Percentiles rank a stretch among this genome's conserved stretches.
phyloP scores from a whole-genome alignment of 805 yeast genomes.

The Danielia oregonensis region DNA sequence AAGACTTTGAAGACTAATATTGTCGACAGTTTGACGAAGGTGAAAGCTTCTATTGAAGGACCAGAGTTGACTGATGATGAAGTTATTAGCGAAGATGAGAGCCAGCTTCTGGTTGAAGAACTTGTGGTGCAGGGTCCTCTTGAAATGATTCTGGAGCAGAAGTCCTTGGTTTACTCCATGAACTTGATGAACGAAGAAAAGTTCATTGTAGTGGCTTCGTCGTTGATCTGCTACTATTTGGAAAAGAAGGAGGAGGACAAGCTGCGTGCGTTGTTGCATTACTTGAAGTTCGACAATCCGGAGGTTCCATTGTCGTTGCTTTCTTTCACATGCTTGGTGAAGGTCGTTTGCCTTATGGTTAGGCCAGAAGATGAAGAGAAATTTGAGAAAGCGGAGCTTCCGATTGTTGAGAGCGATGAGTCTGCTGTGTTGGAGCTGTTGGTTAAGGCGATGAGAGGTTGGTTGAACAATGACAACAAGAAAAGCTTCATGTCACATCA shows the following conservation, averaged over 20 bases:
- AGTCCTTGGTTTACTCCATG: constrained; percentile 26
- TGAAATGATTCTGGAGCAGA: constrained; percentile 11
- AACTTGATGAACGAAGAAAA: constrained; percentile 33
- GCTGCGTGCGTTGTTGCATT: constrained; percentile 20
- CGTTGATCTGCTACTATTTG: constrained; percentile 22
- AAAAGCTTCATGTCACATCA: constrained; percentile 17
- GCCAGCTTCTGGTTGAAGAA: not conserved
- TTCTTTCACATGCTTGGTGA: constrained; percentile 31
- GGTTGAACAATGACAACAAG: constrained; percentile 27
- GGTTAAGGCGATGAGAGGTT: constrained; percentile 22
- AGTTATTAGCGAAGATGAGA: constrained; percentile 7
- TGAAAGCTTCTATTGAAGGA: constrained; percentile 22
- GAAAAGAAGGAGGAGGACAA: constrained; percentile 16
- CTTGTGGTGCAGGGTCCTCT: not conserved
- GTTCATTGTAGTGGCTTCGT: constrained; percentile 27
- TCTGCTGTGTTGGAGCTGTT: constrained; percentile 22
- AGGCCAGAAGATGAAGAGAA: constrained; percentile 15
- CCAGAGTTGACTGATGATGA: constrained; percentile 32
- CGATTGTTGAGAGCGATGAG: not conserved
- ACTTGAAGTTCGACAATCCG: constrained; percentile 17
- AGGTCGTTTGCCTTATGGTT: constrained; percentile 18
- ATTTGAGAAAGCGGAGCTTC: constrained; percentile 7
- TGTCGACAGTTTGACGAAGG: constrained; percentile 16
- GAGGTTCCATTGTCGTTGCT: constrained; percentile 23
- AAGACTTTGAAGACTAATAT: constrained; percentile 17